Base-by-base conservation (phyloP, 2,329 filamentous ascomycete genomes). In the Xylariomycetidae sp. region DNA sequence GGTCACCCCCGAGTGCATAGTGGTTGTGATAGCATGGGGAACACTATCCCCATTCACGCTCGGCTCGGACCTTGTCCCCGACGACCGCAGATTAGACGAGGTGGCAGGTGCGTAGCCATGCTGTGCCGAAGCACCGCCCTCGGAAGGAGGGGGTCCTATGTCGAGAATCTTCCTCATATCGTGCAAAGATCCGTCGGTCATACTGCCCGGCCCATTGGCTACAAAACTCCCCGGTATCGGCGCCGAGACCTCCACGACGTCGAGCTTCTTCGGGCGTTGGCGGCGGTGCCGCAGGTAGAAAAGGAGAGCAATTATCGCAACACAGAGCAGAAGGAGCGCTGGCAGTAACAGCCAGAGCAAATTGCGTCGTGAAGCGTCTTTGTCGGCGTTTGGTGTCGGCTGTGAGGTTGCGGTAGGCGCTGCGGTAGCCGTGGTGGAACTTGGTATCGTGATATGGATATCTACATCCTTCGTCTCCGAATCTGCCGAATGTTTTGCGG, bases 141-240 rank as follows among this genome's bases (percentile, higher is more conserved):
- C 25, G 5, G 35, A 35, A 13, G 27, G 30, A 10, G 33, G 38
- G 7, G 41, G 33, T 11, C 36, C 48, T 10, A 48, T 36, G 27
- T 51, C 49, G 14, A 47, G 30, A 35, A 51, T 44, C 16, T 34
- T 41, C 27, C 36, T 42, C 25, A 45, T 30, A 16, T 41, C 42
- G 3, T 45, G 40, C 16, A 38, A 27, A 9, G 41, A 42, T 6
- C 31, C 39, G 10, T 43, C 41, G n/a, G 36, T 41, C 11, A 37
- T 22, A 19, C 33, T 44, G 5, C 33, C 33, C 7, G 45, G 36
- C 13, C 40, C 42, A 19, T 50, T 47, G 10, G 43, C 41, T 25
- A 51, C 40, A 28, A 56, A 54, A 28, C 31, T 51, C 6, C 53
- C 52, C 5, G 54, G 49, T 16, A 57, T 31, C 4, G 54, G 54